Evolutionary conservation across 768 basidiomycete genomes (phyloP).

Genomic region (Pleurotus cornucopiae): DNA sequence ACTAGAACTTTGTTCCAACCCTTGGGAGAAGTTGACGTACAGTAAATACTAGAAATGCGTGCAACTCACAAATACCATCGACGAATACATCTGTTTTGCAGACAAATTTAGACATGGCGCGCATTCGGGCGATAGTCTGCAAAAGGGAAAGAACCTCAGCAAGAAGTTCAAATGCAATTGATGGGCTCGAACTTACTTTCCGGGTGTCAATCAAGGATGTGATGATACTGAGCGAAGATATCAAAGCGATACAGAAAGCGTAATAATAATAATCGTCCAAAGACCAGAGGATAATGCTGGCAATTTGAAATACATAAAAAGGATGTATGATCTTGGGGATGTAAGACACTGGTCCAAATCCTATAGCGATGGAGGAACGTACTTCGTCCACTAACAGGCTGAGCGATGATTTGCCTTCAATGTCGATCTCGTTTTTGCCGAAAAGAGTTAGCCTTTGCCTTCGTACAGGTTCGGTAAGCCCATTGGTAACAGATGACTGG

Average conservation of each 20-base stretch:
- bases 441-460: constrained; percentile 73
- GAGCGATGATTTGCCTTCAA: constrained; percentile 79
- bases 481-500: constrained; percentile 56
- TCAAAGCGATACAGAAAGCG: constrained; percentile 93
- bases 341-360: neutral
- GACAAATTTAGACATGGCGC: constrained; percentile 90
- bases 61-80: constrained; percentile 64
- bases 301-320: constrained; percentile 98
- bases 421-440: constrained; percentile 83
- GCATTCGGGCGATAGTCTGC: constrained; percentile 89
- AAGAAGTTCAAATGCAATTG: neutral
- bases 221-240: constrained; percentile 77
- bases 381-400: constrained; percentile 89
- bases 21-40: constrained; percentile 29
- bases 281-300: constrained; percentile 91
- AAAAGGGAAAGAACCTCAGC: constrained; percentile 7
- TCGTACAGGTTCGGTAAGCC: constrained; percentile 50
- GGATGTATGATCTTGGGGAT: constrained; percentile 80
- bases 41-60: neutral
- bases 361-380: constrained; percentile 14
- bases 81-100: constrained; percentile 71
- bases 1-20: constrained; percentile 68
- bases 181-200: constrained; percentile 46
- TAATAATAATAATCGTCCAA: constrained; percentile 97
- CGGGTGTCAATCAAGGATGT: constrained; percentile 91